These are phyloP conservation scores for Epichloe brachyelytri DNA, from an alignment of 2,329 filamentous ascomycete species.

Conservation along the genomic window DNA sequence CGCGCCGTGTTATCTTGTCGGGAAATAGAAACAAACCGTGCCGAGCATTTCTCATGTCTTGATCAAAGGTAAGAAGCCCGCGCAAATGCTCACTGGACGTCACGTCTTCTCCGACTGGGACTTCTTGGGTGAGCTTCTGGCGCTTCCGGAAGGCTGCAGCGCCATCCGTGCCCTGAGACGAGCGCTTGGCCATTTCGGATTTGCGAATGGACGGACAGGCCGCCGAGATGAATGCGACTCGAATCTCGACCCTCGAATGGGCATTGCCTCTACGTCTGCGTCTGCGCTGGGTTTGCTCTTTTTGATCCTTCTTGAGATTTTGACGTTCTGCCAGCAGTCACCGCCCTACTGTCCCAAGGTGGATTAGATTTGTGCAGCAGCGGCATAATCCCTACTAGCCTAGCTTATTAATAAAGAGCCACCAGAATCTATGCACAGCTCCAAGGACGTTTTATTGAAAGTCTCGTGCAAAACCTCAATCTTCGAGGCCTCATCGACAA, in stretches of 20 bases:
- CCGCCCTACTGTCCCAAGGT: constrained; percentile 17
- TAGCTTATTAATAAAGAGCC: no score
- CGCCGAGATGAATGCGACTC: constrained; percentile 1
- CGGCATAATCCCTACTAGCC: no score
- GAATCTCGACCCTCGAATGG: not conserved
- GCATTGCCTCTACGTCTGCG: not conserved
- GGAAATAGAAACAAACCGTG: constrained; percentile 36
- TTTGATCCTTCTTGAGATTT: constrained; percentile 17
- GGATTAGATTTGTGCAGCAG: constrained; percentile 3
- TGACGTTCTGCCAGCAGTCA: constrained; percentile 22
- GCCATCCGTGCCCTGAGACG: constrained; percentile 26
- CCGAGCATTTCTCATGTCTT: constrained; percentile 53
- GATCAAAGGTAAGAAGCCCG: constrained; percentile 56
- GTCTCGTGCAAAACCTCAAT: no score
- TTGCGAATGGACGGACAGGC: not conserved
- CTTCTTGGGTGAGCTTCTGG: constrained; percentile 42
- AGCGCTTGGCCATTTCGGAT: constrained; percentile 31
- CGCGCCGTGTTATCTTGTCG: not conserved
- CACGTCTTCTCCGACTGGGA: constrained; percentile 48
- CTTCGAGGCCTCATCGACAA: no score
- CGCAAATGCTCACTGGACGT: constrained; percentile 53
- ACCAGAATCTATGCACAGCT: no score
- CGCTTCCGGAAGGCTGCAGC: constrained; percentile 35
- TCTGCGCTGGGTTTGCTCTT: constrained; percentile 8
- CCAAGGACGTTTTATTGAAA: no score